Evolutionary conservation across 768 basidiomycete genomes (phyloP).

Genomic region (Mycena latifolia): DNA sequence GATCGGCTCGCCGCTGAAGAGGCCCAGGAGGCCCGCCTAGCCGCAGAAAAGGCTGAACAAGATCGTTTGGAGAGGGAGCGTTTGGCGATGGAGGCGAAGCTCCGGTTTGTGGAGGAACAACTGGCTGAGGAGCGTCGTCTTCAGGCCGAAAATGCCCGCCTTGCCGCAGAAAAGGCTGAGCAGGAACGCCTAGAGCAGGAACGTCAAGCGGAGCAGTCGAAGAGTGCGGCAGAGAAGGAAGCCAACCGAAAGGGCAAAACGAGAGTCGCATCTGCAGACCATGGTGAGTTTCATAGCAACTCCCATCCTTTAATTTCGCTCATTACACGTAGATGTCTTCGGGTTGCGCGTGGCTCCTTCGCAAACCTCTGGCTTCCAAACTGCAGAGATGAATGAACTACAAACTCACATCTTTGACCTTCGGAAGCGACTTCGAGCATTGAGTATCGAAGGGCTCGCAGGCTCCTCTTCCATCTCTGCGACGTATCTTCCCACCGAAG

Average conservation of each 20-base stretch:
- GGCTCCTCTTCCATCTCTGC: slow-evolving; percentile 44
- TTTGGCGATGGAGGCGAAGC: slow-evolving; percentile 22
- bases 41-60: slow-evolving; percentile 22
- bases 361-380: slow-evolving; percentile 44
- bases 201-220: slow-evolving; percentile 24
- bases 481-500: slow-evolving; percentile 60
- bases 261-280: slow-evolving; percentile 18
- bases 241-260: slow-evolving; percentile 37
- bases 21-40: slow-evolving; percentile 17
- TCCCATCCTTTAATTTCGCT: slow-evolving; percentile 6
- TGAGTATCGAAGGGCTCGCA: slow-evolving; percentile 69
- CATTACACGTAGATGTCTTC: slow-evolving; percentile 65
- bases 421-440: slow-evolving; percentile 70
- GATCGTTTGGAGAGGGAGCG: slow-evolving; percentile 25
- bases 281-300: slow-evolving; percentile 22
- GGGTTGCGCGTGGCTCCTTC: slow-evolving; percentile 55
- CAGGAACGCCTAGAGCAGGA: slow-evolving; percentile 24
- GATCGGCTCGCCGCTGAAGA: slow-evolving; percentile 27
- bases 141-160: slow-evolving; percentile 8
- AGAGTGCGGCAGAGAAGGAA: too few species aligned
- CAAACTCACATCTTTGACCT: slow-evolving; percentile 64
- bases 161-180: slow-evolving; percentile 30
- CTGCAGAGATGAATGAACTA: slow-evolving; percentile 57
- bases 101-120: slow-evolving; percentile 22
- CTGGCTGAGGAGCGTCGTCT: slow-evolving; percentile 23